Base-by-base conservation (phyloP, 2,329 filamentous ascomycete genomes). In the Trichophaea hybrida region DNA sequence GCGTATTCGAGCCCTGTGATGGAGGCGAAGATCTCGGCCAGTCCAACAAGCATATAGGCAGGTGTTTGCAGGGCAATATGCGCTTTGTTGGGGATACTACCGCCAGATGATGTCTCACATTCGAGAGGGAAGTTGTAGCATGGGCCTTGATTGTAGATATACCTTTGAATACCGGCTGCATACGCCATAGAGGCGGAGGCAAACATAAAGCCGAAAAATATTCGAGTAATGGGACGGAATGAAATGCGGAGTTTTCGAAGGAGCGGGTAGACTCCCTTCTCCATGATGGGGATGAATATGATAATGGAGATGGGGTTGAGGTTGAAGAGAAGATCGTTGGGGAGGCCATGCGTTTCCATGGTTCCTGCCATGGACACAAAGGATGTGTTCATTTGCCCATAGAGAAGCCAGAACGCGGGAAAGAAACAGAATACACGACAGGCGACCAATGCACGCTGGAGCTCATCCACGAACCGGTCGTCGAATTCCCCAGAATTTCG, bases 1-100 rank as follows among this genome's bases (percentile, higher is more conserved):
- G 83, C 84, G 65, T 87, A 86, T 70, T 88, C 84, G 8, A 85
- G 77, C 62, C 80, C 80, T 0, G 83, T 85, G 62, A 87, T 81
- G 8, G 80, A 83, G 51, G 80, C 79, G 67, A 83, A 79, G 59
- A 83, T 81, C 69, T 84, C 80, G 0, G 78, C 75, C 12, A 80
- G 71, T 17, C 77, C 80, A 33, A 81, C 78, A 51, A 82, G 74
- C 4, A 75, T 70, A 65, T 79, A 78, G 37, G 75, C 73, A 24
- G 76, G 75, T 1, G 77, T 71, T 61, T 80, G 76, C 59, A 75
- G 73, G 68, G 77, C 78, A 43, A 82, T 79, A 66, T 80, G 76
- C 35, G 82, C 73, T 50, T 74, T 69, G 63, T 66, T 71, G 64
- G 67, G 71, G 65, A 43, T 67, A 62, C 38, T 64, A 24, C 65